Evolutionary conservation across 2,329 filamentous ascomycete genomes (phyloP).

Genomic region (Lizonia empirigonia): DNA sequence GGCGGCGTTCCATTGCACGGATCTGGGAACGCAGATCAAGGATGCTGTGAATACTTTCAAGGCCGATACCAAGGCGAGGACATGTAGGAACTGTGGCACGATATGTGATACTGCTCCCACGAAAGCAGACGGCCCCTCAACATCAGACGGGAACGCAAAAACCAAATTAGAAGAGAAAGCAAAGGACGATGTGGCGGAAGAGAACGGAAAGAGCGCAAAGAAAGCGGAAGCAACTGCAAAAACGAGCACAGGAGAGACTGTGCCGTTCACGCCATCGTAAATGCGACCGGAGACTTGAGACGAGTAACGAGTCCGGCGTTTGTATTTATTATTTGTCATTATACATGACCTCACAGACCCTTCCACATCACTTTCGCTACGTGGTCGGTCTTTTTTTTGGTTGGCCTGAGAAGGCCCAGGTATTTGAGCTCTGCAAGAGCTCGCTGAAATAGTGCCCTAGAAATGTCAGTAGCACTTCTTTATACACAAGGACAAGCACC

Average conservation of each 20-base stretch:
- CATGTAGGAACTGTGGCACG: conserved; percentile 75
- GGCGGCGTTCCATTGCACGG: conserved; percentile 82
- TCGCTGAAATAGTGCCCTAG: conserved; percentile 77
- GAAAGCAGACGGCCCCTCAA: neutral
- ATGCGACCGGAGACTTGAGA: conserved; percentile 31
- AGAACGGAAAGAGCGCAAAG: conserved; percentile 4
- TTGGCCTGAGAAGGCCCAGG: conserved; percentile 86
- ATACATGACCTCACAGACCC: conserved; percentile 61
- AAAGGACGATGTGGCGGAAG: conserved; percentile 8
- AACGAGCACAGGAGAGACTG: conserved; percentile 6
- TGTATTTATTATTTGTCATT: conserved; percentile 3
- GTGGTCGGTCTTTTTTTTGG: conserved; percentile 90
- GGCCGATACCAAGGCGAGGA: conserved; percentile 70
- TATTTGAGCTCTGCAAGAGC: conserved; percentile 82
- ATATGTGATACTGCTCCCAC: conserved; percentile 72
- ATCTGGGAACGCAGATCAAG: conserved; percentile 95
- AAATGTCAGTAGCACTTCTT: neutral
- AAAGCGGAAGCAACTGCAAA: conserved; percentile 9
- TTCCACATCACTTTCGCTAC: conserved; percentile 82
- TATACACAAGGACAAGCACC: conserved; percentile 20
- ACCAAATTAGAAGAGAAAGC: conserved; percentile 11
- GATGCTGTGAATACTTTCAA: conserved; percentile 83
- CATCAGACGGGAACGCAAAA: neutral
- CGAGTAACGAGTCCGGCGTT: neutral
- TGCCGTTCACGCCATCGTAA: conserved; percentile 11